A percentile compares a stretch with the other conserved stretches of the same genome.
phyloP scores from a whole-genome alignment of 495 filamentous ascomycete genomes.

The Penicillium pulvis region DNA sequence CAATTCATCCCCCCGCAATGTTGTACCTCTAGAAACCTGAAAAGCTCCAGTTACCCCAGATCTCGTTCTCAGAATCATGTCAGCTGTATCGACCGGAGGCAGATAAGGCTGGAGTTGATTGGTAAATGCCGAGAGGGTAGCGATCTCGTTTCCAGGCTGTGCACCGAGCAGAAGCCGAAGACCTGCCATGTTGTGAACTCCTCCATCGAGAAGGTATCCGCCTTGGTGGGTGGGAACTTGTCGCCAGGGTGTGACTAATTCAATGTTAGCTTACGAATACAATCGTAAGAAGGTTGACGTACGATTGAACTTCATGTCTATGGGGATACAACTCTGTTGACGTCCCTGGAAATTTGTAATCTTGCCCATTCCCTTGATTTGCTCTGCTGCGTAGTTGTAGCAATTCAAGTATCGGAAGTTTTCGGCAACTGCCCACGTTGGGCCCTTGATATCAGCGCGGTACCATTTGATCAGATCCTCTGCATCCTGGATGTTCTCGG shows the following conservation, averaged over 20 bases:
- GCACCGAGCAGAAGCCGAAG: conserved; percentile 53
- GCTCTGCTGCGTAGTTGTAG: neutral
- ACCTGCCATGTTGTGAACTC: conserved; percentile 65
- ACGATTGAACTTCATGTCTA: neutral
- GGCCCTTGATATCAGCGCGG: conserved; percentile 25
- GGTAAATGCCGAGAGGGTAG: conserved; percentile 54
- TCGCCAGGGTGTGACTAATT: conserved; percentile 51
- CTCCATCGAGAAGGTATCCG: conserved; percentile 69
- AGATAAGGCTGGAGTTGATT: conserved; percentile 55
- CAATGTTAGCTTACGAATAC: conserved; percentile 23
- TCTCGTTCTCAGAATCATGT: conserved; percentile 56
- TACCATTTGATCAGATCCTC: conserved; percentile 59
- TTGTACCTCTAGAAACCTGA: conserved; percentile 58
- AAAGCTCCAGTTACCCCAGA: conserved; percentile 60
- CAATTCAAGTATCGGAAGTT: conserved; percentile 64
- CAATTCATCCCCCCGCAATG: conserved; percentile 55
- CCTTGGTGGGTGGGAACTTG: conserved; percentile 67
- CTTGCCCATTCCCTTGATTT: neutral
- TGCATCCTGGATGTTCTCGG: conserved; percentile 57
- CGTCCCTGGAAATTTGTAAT: neutral
- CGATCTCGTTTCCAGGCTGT: conserved; percentile 29
- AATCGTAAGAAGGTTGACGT: neutral
- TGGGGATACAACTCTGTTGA: neutral
- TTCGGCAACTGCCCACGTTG: conserved; percentile 61
- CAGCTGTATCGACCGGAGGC: conserved; percentile 66